Base-by-base conservation (phyloP, 345 rosid genomes). In the Leavenworthia alabamica region DNA sequence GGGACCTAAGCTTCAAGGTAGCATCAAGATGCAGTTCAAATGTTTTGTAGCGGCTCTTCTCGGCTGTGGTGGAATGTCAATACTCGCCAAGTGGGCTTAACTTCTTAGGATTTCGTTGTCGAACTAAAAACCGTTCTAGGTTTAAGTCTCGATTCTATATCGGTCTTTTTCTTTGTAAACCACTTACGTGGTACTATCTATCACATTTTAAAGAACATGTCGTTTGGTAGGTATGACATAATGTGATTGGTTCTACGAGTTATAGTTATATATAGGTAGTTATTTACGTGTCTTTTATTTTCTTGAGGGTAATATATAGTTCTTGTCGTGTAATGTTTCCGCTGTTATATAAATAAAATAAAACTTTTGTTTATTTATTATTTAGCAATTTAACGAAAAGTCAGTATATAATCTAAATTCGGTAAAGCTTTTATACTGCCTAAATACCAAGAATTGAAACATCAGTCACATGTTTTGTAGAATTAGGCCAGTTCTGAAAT, bases 71-170 rank as follows among this genome's bases (percentile, higher is more conserved):
- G 78, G 79, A 45, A 89, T 86, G 90, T 78, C 95, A 2, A 9
- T 90, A 27, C 78, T 85, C 77, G 88, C 88, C 3, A 82, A 76
- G 71, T 86, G 97, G 97, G 95, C 92, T 50, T 89, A 69, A 49
- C 27, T 13, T 36, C 24, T 51, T 17, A 35, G 53, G 46, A 51
- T 60, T 31, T 59, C 46, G n/a, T 68, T 60, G 22, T 43, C 60
- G 42, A 48, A 22, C 51, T 42, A 7, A 31, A 68, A 60, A 4
- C 60, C 60, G 32, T 45, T 44, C 53, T 61, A 53, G 67, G 68
- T 69, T 53, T 10, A 19, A 45, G 73, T 61, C 62, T 53, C 26
- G 40, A 51, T 45, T n/a, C 54, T 58, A 20, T 41, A 41, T 42
- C 60, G 15, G 12, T 11, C 12, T 14, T 48, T n/a, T 4, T 0